Conservation (phyloP, 2,329 filamentous ascomycete genomes). For the Fusarium coicis region DNA sequence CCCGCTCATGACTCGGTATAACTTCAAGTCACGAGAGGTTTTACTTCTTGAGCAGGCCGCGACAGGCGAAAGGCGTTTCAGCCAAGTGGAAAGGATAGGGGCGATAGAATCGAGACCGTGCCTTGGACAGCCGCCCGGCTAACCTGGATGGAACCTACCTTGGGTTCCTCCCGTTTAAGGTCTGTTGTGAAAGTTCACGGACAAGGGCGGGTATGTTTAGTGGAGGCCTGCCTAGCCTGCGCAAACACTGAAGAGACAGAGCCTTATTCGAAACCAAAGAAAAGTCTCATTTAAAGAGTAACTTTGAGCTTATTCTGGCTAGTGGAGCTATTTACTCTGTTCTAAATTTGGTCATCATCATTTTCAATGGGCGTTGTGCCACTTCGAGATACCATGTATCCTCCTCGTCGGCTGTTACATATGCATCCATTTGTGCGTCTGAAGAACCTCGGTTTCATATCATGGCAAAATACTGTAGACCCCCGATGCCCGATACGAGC, state of each 20-base stretch:
- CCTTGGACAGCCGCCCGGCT: slow-evolving; percentile 6
- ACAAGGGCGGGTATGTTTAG: slow-evolving; percentile 18
- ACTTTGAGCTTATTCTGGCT: not conserved
- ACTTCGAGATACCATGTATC: not conserved
- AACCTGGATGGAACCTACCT: not conserved
- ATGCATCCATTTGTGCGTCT: slow-evolving; percentile 9
- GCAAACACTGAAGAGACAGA: slow-evolving; percentile 11
- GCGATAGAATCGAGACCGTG: slow-evolving; percentile 8
- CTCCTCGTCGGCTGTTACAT: slow-evolving; percentile 1
- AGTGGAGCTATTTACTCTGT: not conserved
- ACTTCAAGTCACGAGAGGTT: not conserved
- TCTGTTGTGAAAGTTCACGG: slow-evolving; percentile 8
- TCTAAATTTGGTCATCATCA: slow-evolving; percentile 3
- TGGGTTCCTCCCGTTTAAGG: slow-evolving; percentile 19
- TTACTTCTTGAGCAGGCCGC: not conserved
- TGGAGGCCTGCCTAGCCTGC: slow-evolving; percentile 1
- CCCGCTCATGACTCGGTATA: slow-evolving; percentile 1
- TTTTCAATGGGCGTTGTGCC: not conserved
- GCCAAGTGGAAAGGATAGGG: not conserved
- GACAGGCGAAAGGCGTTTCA: slow-evolving; percentile 30
- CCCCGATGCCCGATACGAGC: not conserved
- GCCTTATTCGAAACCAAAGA: slow-evolving; percentile 29
- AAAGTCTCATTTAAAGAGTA: not conserved
- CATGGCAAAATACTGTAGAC: not conserved
- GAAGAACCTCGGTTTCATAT: slow-evolving; percentile 7